phyloP scores from a whole-genome alignment of 352 stramenopile genomes.

The Pythium dissimile region DNA sequence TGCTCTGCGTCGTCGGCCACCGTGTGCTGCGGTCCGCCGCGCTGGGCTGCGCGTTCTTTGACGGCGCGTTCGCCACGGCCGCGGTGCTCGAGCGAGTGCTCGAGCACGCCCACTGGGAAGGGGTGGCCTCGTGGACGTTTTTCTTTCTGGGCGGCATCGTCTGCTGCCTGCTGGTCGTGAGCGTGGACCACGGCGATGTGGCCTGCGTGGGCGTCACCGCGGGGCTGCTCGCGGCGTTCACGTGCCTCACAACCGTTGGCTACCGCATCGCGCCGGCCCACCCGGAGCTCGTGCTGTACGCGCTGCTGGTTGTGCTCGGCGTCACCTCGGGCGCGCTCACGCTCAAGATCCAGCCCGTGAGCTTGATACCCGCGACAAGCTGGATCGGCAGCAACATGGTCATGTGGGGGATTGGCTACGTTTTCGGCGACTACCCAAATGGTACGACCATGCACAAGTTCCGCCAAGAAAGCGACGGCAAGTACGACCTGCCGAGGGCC shows the following conservation, averaged over 20 bases:
- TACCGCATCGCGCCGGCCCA: conserved; percentile 22
- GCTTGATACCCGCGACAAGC: conserved; percentile 52
- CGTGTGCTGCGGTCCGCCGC: conserved; percentile 53
- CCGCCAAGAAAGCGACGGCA: conserved; percentile 27
- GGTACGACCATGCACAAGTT: conserved; percentile 50
- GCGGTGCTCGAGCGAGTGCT: conserved; percentile 53
- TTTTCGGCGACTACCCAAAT: conserved; percentile 64
- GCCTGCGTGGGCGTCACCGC: conserved; percentile 34
- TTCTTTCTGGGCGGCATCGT: conserved; percentile 36
- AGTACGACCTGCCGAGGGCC: conserved; percentile 59
- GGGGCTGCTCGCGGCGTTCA: conserved; percentile 30
- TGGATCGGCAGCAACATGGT: conserved; percentile 52
- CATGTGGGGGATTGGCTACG: conserved; percentile 63
- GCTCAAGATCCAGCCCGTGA: conserved; percentile 52
- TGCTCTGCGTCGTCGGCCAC: conserved; percentile 55
- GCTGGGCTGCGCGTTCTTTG: conserved; percentile 65
- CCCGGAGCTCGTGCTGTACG: conserved; percentile 18
- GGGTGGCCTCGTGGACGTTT: conserved; percentile 31
- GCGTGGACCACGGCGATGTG: conserved; percentile 11
- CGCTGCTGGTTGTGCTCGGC: conserved; percentile 37
- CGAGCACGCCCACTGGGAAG: conserved; percentile 18
- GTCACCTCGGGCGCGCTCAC: conserved; percentile 39
- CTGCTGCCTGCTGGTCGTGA: conserved; percentile 25
- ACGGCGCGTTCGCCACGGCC: conserved; percentile 59
- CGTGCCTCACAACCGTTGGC: conserved; percentile 30